Evolutionary conservation across 768 basidiomycete species (phyloP), one percentile per base, ranked within the genome.

Genomic region (Amyloporia xantha): DNA sequence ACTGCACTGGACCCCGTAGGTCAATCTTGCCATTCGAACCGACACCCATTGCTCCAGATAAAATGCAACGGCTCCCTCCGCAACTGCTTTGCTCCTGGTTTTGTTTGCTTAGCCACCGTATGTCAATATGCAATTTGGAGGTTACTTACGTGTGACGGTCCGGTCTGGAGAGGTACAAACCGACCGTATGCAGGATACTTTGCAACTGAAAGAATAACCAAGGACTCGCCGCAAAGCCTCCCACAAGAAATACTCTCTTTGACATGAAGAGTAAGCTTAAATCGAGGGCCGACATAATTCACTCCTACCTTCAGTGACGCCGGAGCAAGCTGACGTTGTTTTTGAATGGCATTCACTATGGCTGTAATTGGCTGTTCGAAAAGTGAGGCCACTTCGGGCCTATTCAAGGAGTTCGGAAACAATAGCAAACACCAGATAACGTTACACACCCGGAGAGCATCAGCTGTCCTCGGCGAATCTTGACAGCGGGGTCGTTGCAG

Each of bases 201-300:
- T 86, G 80, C 13, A 89, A 70, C 60, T 87, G 82, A 19, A 71
- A 60, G 61, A 85, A 87, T 13, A 47, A 37, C n/a, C 33, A 47
- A 5, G 46, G 46, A 17, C 37, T 47, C 3, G 20, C 37, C 1
- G 87, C 87, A 54, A 86, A 90, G 41, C 87, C 87, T 57, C 87
- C 87, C 12, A 90, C 87, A 17, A 90, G 67, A 69, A 86, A 88
- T 4, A 89, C 78, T 15, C 82, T 84, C 84, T 87, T n/a, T 11
- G 17, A 65, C 19, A n/a, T n/a, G n/a, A 25, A 10, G 23, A 26
- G 5, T 4, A 33, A 21, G 15, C 23, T 11, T 11, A 20, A 28
- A 6, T 9, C 6, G 15, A 39, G 15, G 30, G 36, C 12, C 10
- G 9, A 21, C 6, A 10, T 26, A 23, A 23, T 3, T 19, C 20